Evolutionary conservation across 768 basidiomycete genomes (phyloP), one percentile per base, ranked within the genome.

Genomic region (Chalciporus piperatus): DNA sequence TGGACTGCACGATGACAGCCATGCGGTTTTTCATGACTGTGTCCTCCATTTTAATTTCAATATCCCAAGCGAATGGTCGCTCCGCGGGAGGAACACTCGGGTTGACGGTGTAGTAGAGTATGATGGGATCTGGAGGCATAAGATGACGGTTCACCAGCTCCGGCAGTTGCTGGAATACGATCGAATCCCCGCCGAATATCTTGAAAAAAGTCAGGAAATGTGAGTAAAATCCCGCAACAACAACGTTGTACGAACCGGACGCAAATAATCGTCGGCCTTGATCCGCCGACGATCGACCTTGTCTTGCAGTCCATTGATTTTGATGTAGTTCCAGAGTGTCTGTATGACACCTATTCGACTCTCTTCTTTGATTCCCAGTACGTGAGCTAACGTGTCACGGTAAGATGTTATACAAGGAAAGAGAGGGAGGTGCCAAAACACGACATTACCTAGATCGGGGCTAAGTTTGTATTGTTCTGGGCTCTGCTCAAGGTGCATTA

Each of bases 271-370:
- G 59, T 92, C 90, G 3, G 83, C 76, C 11, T 81, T 80, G 46
- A 92, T 81, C 45, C 82, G 66, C 35, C 84, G 79, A 50, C 89
- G 74, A 67, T 92, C 89, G 0, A 80, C 80, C 58, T 91, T 92
- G 68, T 92, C 91, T 68, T 92, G 90, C 16, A 95, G 71, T 22
- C 83, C 81, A 58, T 92, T 77, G 13, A 85, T 73, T 65, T 94
- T 96, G 72, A 97, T 88, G 59, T 95, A 93, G 61, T 88, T 90
- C 95, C 95, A 98, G 11, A 97, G 66, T 0, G 89, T 81, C 50
- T 91, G 85, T 16, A 96, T 78, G 16, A 91, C 81, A 6, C 87
- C 90, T 20, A 86, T 74, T 25, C 91, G 80, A 32, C 89, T 92
- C 25, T 91, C 92, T 64, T 97, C 89, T 59, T 88, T 87, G 65